A percentile compares a stretch with the other conserved stretches of the same genome.
Evolutionary conservation across 1,139 yeast genomes (phyloP).

Genomic region (Pichia inconspicua): DNA sequence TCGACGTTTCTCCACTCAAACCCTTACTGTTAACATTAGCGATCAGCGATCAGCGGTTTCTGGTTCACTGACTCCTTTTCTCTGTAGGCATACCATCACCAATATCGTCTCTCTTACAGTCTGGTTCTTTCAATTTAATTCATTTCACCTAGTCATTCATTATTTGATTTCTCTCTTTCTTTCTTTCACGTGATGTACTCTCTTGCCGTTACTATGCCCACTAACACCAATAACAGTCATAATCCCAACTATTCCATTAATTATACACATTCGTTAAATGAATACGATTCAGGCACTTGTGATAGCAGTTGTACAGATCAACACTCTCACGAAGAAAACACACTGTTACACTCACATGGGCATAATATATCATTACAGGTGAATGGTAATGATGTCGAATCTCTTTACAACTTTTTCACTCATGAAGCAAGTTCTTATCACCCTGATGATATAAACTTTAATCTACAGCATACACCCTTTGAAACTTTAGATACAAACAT

Average conservation of each 20-base stretch:
- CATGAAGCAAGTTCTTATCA: not conserved
- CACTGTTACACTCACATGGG: not conserved
- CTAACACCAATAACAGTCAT: not conserved
- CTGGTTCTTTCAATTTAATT: not conserved
- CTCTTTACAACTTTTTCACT: not conserved
- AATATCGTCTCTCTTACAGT: no score
- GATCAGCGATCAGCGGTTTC: no score
- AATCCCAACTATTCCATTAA: not conserved
- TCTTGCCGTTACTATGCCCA: not conserved
- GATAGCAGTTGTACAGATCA: not conserved
- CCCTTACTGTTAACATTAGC: not conserved
- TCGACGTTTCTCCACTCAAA: not conserved
- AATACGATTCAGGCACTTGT: not conserved
- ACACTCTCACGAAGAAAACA: not conserved
- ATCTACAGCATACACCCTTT: not conserved
- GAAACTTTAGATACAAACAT: not conserved
- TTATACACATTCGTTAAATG: not conserved
- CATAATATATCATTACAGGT: not conserved
- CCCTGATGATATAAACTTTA: not conserved
- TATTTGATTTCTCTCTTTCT: not conserved
- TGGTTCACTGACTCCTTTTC: no score
- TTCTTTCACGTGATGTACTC: not conserved
- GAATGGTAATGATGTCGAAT: not conserved
- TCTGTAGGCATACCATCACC: no score
- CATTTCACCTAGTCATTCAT: not conserved